Evolutionary conservation across 257 asterid genomes (phyloP), one percentile per base, ranked within the genome.

Genomic region (Nicotiana benthamiana): DNA sequence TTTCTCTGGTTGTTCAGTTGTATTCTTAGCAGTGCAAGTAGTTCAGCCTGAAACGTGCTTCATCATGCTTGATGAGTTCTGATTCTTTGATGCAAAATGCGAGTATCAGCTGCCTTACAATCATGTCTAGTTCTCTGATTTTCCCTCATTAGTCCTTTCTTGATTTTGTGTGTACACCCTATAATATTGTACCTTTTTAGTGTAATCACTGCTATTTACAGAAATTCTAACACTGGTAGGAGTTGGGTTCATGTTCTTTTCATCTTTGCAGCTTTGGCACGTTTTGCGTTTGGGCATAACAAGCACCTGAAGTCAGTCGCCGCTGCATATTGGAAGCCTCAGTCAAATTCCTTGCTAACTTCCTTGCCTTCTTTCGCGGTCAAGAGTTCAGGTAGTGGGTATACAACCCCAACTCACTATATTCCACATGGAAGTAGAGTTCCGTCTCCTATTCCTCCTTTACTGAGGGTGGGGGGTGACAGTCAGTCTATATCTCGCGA

Each of bases 261-360:
- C 18, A 80, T 53, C 64, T 54, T 67, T 88, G 88, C 97, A 96
- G 99, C 99, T 82, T 90, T 96, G 77, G 87, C 98, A 54, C 98
- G 98, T 77, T 96, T 96, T 86, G 97, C 99, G 84, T 96, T 96
- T 89, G 97, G 97, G 86, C 97, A 94, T 88, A 92, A 90, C 86
- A 91, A 93, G 87, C 97, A 96, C 88, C 88, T 96, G 79, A 96
- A 96, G 89, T 88, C 96, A 68, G 97, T 91, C 61, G 97, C 98
- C 83, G 97, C 99, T 84, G 92, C 95, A 52, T 90, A 90, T 81
- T 90, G 93, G 91, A 96, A 94, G 85, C 92, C 97, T 84, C 97
- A 90, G 75, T 85, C 91, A 24, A 90, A 86, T 77, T 87, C 99
- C 75, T 90, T 94, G 79, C 91, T 94, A 79, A 87, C 97, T 78